Conservation (phyloP, 2,329 filamentous ascomycete species). For the Helicocarpus griseus region DNA sequence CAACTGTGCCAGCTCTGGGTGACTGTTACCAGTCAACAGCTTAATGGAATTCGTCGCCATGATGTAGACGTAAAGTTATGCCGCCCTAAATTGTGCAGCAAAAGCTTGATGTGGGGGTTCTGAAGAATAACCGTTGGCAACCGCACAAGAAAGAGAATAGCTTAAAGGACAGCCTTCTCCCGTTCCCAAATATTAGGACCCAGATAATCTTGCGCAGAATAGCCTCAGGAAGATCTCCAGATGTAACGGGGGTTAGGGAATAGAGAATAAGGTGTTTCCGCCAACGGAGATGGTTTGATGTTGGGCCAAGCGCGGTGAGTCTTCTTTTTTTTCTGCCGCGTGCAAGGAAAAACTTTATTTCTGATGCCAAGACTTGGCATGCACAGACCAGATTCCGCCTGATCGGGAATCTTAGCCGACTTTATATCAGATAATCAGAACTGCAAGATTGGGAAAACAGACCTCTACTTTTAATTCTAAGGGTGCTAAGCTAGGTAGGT, state of each 20-base stretch:
- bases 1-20: conserved; percentile 60
- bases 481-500: conserved; percentile 6
- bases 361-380: neutral
- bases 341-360: neutral
- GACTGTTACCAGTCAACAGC: conserved; percentile 65
- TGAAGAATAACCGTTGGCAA: neutral
- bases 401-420: neutral
- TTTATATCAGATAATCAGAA: neutral
- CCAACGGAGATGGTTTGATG: neutral
- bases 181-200: neutral
- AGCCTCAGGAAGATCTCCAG: no score
- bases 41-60: conserved; percentile 70
- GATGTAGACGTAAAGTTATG: conserved; percentile 1
- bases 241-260: no score
- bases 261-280: no score
- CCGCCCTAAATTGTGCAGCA: neutral
- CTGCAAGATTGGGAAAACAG: conserved; percentile 2
- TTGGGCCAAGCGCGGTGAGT: neutral
- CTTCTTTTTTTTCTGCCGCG: neutral
- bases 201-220: neutral
- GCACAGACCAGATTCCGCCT: neutral
- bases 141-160: no score
- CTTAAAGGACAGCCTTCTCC: neutral
- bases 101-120: neutral
- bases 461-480: conserved; percentile 9